A percentile compares a stretch with the other conserved stretches of the same genome.
phyloP scores from a whole-genome alignment of 2,329 filamentous ascomycete species.

The Aspergillus jensenii region DNA sequence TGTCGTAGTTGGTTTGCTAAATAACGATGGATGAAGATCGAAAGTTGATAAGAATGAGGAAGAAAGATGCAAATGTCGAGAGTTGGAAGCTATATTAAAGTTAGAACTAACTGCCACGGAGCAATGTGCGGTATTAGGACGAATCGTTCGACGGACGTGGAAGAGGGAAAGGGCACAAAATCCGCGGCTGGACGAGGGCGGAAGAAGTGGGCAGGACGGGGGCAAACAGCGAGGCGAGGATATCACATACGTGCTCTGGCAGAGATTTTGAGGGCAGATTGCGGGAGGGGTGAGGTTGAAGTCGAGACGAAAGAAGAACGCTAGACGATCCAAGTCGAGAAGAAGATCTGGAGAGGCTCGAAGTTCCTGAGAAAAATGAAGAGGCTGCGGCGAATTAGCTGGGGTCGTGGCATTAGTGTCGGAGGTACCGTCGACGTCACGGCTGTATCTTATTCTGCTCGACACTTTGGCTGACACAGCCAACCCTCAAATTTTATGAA shows the following conservation, averaged over 20 bases:
- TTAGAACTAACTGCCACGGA: conserved; percentile 5
- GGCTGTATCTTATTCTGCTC: background rate
- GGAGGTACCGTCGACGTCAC: conserved; percentile 14
- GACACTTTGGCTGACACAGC: too few species aligned
- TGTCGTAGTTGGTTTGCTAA: conserved; percentile 19
- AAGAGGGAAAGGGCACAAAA: conserved; percentile 2
- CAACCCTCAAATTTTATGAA: background rate
- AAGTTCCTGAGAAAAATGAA: conserved; percentile 24
- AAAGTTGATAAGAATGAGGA: conserved; percentile 24
- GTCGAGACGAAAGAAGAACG: conserved; percentile 26
- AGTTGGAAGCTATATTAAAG: background rate
- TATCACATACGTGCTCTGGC: conserved; percentile 7
- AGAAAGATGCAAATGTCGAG: conserved; percentile 17
- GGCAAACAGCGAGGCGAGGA: background rate
- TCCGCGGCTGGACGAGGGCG: conserved; percentile 5
- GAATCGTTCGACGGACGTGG: background rate
- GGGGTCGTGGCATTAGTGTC: conserved; percentile 31
- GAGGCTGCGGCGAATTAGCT: conserved; percentile 25
- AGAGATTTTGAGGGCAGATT: conserved; percentile 2
- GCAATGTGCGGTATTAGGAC: conserved; percentile 3
- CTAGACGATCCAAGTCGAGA: conserved; percentile 32
- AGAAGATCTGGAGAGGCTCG: conserved; percentile 20
- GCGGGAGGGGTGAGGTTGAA: conserved; percentile 13
- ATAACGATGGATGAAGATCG: conserved; percentile 20
- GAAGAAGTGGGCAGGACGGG: background rate